Evolutionary conservation across 2,329 filamentous ascomycete genomes (phyloP).

Genomic region (Coccinonectria pachysandricola): DNA sequence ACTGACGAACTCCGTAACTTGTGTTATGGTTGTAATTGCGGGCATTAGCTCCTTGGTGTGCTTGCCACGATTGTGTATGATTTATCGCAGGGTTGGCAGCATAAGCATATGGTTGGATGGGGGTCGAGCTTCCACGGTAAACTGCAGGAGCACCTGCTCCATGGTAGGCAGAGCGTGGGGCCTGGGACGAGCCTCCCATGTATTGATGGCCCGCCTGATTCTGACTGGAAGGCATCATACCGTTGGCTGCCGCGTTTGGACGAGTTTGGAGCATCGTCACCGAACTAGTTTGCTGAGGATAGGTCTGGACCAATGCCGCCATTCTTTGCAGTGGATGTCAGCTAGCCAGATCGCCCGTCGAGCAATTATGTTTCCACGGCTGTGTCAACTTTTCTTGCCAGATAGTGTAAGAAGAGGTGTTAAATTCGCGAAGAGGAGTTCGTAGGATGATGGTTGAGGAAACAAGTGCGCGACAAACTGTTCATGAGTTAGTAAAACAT

Average conservation of each 20-base stretch:
- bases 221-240: constrained; percentile 40
- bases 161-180: constrained; percentile 21
- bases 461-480: too few species aligned
- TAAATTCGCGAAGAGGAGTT: constrained; percentile 1
- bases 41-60: constrained; percentile 19
- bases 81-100: constrained; percentile 58
- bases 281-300: constrained; percentile 64
- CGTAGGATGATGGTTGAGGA: too few species aligned
- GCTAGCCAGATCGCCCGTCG: constrained; percentile 7
- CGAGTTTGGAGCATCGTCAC: constrained; percentile 68
- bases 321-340: constrained; percentile 39
- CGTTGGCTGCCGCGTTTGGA: constrained; percentile 44
- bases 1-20: constrained; percentile 23
- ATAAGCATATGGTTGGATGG: constrained; percentile 70
- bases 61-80: constrained; percentile 40
- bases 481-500: too few species aligned
- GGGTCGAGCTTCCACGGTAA: constrained; percentile 46
- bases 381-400: constrained; percentile 9
- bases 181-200: constrained; percentile 25
- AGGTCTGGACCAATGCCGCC: constrained; percentile 77
- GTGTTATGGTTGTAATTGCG: constrained; percentile 14
- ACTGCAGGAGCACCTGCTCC: constrained; percentile 29
- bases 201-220: constrained; percentile 42
- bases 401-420: constrained; percentile 2
- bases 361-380: constrained; percentile 10